Percentiles rank a stretch among this genome's conserved stretches.
Evolutionary conservation across 75 land plant species (phyloP).

Genomic region (Larix kaempferi): DNA sequence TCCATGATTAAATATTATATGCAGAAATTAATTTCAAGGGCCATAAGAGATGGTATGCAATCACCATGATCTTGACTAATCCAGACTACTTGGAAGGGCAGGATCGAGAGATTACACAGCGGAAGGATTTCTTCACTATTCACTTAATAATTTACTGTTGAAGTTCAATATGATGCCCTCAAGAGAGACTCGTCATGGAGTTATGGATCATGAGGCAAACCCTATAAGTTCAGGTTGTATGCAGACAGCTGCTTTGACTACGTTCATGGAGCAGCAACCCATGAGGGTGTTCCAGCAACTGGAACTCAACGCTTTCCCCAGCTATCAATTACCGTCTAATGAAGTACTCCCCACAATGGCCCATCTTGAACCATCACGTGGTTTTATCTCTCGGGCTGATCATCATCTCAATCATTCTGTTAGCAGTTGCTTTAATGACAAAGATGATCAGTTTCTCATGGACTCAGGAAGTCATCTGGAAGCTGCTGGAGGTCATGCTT

Average conservation of each 20-base stretch:
- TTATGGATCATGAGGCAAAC: neutral
- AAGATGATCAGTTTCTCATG: neutral
- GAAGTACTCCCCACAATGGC: neutral
- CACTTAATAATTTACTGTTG: too few species aligned
- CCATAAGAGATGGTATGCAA: too few species aligned
- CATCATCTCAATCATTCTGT: neutral
- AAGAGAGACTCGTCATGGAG: neutral
- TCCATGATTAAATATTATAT: too few species aligned
- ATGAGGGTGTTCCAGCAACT: neutral
- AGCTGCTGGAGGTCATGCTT: neutral
- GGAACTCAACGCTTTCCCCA: neutral
- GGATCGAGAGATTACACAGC: too few species aligned
- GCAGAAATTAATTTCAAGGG: too few species aligned
- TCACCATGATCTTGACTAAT: too few species aligned
- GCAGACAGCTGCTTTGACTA: neutral
- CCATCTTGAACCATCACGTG: conserved; percentile 4
- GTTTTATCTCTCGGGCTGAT: neutral
- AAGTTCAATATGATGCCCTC: neutral
- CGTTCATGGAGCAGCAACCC: conserved; percentile 1
- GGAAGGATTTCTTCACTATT: too few species aligned
- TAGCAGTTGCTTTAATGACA: neutral
- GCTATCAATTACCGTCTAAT: neutral
- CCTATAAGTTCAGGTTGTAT: neutral
- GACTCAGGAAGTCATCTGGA: neutral
- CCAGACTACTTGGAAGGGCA: too few species aligned